Evolutionary conservation across 495 filamentous ascomycete genomes (phyloP).

Genomic region (Lasiosphaeris hirsuta): DNA sequence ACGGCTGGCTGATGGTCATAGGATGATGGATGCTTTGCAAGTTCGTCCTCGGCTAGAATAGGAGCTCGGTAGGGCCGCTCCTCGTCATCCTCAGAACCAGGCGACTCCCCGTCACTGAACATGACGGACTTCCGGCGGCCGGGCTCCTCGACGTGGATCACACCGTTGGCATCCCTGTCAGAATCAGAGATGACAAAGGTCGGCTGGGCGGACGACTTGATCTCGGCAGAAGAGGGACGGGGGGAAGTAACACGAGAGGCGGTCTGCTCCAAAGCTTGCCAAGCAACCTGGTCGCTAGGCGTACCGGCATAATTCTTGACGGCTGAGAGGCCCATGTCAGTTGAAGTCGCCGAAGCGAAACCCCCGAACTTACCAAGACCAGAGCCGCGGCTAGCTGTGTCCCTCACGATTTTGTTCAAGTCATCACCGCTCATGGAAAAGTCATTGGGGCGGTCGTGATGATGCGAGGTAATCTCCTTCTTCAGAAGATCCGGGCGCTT

Average conservation of each 20-base stretch:
- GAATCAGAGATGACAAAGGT: conserved; percentile 21
- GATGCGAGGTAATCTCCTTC: conserved; percentile 57
- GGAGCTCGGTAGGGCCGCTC: conserved; percentile 58
- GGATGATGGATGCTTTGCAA: conserved; percentile 66
- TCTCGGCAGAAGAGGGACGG: conserved; percentile 45
- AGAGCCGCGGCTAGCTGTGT: conserved; percentile 62
- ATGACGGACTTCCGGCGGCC: conserved; percentile 59
- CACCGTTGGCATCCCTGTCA: conserved; percentile 14
- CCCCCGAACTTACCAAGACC: conserved; percentile 55
- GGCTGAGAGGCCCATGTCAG: conserved; percentile 31
- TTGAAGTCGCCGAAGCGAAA: conserved; percentile 3
- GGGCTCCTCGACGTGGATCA: conserved; percentile 79
- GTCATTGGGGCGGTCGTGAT: conserved; percentile 64
- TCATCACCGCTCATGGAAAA: conserved; percentile 89
- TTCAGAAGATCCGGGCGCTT: conserved; percentile 79
- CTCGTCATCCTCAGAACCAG: conserved; percentile 36
- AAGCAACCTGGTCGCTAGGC: conserved; percentile 78
- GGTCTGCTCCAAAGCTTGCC: conserved; percentile 76
- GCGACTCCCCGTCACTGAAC: conserved; percentile 50
- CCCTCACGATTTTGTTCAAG: conserved; percentile 82
- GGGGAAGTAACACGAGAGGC: conserved; percentile 67
- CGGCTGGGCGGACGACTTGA: conserved; percentile 24
- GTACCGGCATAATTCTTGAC: conserved; percentile 54
- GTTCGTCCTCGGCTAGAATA: conserved; percentile 89
- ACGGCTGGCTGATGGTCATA: conserved; percentile 62